phyloP scores from a whole-genome alignment of 1,139 yeast genomes.

The Saccharomyces pastorianus region DNA sequence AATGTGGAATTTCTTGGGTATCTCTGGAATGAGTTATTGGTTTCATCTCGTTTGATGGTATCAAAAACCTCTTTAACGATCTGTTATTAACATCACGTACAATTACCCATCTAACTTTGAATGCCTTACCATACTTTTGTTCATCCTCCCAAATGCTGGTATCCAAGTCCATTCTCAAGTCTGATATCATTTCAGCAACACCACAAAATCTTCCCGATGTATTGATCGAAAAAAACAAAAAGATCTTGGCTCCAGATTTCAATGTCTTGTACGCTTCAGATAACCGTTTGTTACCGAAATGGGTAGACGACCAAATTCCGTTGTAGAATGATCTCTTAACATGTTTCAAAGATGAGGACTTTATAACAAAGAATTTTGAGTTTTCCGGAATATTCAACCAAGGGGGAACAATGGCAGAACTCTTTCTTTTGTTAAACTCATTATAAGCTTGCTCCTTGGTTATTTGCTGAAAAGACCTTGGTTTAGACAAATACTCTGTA shows the following conservation, averaged over 20 bases:
- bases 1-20: conserved; percentile 42
- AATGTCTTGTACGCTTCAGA: conserved; percentile 34
- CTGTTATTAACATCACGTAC: conserved; percentile 46
- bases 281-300: conserved; percentile 46
- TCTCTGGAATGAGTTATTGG: conserved; percentile 55
- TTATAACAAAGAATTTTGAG: conserved; percentile 48
- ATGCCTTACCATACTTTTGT: conserved; percentile 45
- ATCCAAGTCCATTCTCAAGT: conserved; percentile 34
- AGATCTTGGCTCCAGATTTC: conserved; percentile 30
- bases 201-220: conserved; percentile 56
- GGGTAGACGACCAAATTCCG: conserved; percentile 54
- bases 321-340: conserved; percentile 43
- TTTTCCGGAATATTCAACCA: conserved; percentile 27
- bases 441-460: not conserved
- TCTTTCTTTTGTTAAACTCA: conserved; percentile 6
- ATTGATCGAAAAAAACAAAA: conserved; percentile 50
- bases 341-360: conserved; percentile 44
- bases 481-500: not conserved
- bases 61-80: conserved; percentile 38
- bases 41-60: conserved; percentile 43
- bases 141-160: conserved; percentile 46
- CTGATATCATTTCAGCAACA: conserved; percentile 47
- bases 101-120: conserved; percentile 46
- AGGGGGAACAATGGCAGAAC: conserved; percentile 18
- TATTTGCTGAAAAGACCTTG: not conserved